Evolutionary conservation across 2,329 filamentous ascomycete genomes (phyloP).

Genomic region (Pseudocercospora cruenta): DNA sequence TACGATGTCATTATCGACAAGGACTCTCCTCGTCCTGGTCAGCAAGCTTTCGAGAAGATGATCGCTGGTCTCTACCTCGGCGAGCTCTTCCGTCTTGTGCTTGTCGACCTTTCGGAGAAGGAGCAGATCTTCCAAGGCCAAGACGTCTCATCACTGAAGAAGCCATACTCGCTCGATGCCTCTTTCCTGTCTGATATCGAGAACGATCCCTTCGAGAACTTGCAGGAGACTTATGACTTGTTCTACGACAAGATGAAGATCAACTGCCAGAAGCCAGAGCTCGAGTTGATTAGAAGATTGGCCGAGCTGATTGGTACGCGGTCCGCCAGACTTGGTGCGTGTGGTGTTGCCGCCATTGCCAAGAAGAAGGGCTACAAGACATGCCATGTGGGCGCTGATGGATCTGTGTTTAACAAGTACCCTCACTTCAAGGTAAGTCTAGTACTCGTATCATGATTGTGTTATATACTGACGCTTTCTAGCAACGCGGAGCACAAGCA

Average conservation of each 20-base stretch:
- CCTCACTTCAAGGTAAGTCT: constrained; percentile 81
- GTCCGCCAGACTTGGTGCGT: constrained; percentile 87
- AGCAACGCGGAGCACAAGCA: constrained; percentile 78
- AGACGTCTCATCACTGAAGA: constrained; percentile 77
- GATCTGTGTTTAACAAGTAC: constrained; percentile 99
- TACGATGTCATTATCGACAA: constrained; percentile 56
- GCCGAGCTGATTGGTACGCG: constrained; percentile 95
- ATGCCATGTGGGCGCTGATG: constrained; percentile 95
- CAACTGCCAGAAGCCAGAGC: constrained; percentile 71
- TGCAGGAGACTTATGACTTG: constrained; percentile 83
- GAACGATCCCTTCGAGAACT: constrained; percentile 92
- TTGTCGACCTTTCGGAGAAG: constrained; percentile 64
- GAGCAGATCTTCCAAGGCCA: constrained; percentile 80
- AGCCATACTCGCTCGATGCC: constrained; percentile 86
- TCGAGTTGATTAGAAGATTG: constrained; percentile 84
- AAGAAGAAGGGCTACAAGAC: constrained; percentile 89
- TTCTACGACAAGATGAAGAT: constrained; percentile 78
- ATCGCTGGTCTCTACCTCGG: constrained; percentile 52
- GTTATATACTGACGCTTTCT: constrained; percentile 15
- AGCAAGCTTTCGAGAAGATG: constrained; percentile 53
- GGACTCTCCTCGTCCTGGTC: constrained; percentile 49
- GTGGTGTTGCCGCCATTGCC: constrained; percentile 93
- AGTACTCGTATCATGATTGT: background rate
- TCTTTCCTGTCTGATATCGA: constrained; percentile 93
- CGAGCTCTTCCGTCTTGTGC: constrained; percentile 49